Evolutionary conservation across 1,139 yeast genomes (phyloP), one percentile per base, ranked within the genome.

Genomic region (Nakaseomyces sp.): DNA sequence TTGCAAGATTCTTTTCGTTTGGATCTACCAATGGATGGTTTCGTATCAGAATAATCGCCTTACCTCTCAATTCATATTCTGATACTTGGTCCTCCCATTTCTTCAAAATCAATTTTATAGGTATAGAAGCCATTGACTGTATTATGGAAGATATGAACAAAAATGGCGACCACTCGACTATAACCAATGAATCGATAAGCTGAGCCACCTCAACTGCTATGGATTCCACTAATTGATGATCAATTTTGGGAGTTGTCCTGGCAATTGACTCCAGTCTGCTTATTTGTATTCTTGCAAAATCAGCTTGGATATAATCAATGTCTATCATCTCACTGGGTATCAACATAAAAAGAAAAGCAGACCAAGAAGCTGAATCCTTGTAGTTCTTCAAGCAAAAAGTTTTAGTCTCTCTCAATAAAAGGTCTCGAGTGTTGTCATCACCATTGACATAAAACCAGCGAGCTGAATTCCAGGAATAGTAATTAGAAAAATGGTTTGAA

Each of bases 291-390:
- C 41, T 38, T 19, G 17, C 20, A 19, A 38, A 38, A 38, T 38
- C 41, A 28, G 18, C 10, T 17, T 18, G 24, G 13, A 19, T 15
- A 30, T 30, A 18, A 7, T 12, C 3, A n/a, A 10, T 15, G 5
- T 10, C 18, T 31, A 13, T 17, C 6, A 9, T 6, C 2, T 40
- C 30, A 13, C 19, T 38, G 25, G 45, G 53, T 28, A 52, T 41
- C 7, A 50, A 24, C 48, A 57, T 51, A 37, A 53, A 53, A 2
- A 48, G 43, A 5, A 47, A 52, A 33, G 52, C 50, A 43, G 38
- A 47, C 79, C 79, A 75, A 4, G 71, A 65, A 0, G 79, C 71
- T 5, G 65, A 58, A 47, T 74, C 79, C 9, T 62, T 56, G 2
- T 64, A 54, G 48, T 71, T 61, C 6, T 44, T 41, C 30, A 55